Evolutionary conservation across 1,284 basidiomycete genomes (phyloP).

Genomic region (Irpex rosettiformis): DNA sequence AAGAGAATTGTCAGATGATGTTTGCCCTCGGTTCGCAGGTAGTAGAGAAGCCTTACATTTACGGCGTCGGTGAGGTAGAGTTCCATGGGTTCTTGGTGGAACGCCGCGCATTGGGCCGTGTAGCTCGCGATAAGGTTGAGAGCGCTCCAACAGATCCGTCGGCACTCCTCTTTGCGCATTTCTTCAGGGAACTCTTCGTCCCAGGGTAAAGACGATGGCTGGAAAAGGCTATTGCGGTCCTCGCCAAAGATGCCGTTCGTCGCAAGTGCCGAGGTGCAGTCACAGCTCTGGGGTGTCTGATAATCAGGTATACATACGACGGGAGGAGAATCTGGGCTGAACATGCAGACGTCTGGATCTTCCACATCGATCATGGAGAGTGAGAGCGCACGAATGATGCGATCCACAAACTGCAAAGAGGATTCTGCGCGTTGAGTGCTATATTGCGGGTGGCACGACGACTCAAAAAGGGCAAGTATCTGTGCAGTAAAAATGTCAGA

Average conservation of each 20-base stretch:
- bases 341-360: conserved; percentile 51
- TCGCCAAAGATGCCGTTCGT: conserved; percentile 31
- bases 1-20: conserved; percentile 10
- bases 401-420: conserved; percentile 57
- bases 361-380: conserved; percentile 55
- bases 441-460: conserved; percentile 65
- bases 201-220: conserved; percentile 58
- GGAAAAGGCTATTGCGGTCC: conserved; percentile 39
- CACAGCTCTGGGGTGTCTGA: conserved; percentile 36
- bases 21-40: conserved; percentile 1
- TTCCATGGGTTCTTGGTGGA: conserved; percentile 50
- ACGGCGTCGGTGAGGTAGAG: conserved; percentile 59
- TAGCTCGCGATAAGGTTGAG: conserved; percentile 63
- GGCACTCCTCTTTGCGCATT: conserved; percentile 61
- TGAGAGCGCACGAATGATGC: conserved; percentile 50
- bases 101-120: conserved; percentile 61
- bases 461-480: conserved; percentile 74
- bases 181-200: conserved; percentile 43
- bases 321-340: conserved; percentile 45
- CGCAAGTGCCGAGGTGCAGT: conserved; percentile 37
- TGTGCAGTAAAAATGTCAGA: conserved; percentile 30
- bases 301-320: conserved; percentile 33
- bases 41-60: conserved; percentile 47
- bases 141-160: conserved; percentile 71
- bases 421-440: conserved; percentile 47